These are phyloP conservation scores for Gastrolobium villosum DNA, from an alignment of 306 rosid species.

Conservation along the genomic window DNA sequence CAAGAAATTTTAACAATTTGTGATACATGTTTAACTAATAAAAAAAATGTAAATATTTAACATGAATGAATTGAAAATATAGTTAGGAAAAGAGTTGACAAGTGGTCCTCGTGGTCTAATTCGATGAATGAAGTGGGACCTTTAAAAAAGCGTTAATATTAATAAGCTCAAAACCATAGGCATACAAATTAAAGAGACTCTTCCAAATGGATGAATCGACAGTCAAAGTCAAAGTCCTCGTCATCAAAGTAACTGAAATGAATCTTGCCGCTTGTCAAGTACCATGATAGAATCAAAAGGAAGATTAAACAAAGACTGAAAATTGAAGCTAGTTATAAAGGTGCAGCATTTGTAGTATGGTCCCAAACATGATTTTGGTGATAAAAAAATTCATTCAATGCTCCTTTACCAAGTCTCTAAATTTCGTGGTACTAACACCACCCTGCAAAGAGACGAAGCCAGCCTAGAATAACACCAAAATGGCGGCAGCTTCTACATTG, in stretches of 20 bases:
- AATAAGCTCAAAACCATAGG: conserved; percentile 34
- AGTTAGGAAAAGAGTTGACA: neutral
- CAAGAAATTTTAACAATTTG: too few relatives aligned
- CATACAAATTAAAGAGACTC: conserved; percentile 35
- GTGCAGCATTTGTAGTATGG: conserved; percentile 37
- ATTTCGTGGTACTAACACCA: conserved; percentile 51
- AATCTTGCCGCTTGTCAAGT: conserved; percentile 31
- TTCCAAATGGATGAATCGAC: conserved; percentile 43
- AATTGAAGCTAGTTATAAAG: conserved; percentile 46
- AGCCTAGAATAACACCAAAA: conserved; percentile 55
- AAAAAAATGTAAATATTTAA: too few relatives aligned
- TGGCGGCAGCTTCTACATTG: conserved; percentile 54
- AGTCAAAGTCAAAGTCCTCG: conserved; percentile 53
- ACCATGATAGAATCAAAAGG: conserved; percentile 20
- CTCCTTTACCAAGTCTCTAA: conserved; percentile 30
- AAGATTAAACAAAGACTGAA: conserved; percentile 23
- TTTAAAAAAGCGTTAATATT: neutral
- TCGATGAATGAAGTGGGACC: conserved; percentile 36
- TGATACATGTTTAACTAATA: too few relatives aligned
- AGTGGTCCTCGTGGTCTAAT: conserved; percentile 17
- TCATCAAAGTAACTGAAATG: conserved; percentile 46
- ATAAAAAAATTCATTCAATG: conserved; percentile 17
- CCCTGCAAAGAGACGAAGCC: conserved; percentile 46
- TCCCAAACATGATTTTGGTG: conserved; percentile 53
- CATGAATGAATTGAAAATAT: neutral